Evolutionary conservation across 257 asterid genomes (phyloP).

Genomic region (Craterostigma plantagineum): DNA sequence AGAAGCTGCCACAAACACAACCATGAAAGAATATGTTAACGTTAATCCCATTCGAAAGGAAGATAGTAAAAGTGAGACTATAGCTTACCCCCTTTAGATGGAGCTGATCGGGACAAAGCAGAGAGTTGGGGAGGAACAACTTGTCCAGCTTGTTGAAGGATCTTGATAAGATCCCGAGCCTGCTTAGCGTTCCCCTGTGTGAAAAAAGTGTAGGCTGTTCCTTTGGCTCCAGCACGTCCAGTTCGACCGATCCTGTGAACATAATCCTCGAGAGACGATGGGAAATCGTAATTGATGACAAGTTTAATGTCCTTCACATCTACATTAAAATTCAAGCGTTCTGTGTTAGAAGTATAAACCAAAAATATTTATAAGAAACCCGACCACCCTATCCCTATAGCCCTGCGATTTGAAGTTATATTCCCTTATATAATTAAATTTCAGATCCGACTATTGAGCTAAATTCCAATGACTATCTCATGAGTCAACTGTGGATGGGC

Average conservation of each 20-base stretch:
- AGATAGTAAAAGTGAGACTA: too few species aligned
- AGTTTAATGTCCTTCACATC: conserved; percentile 96
- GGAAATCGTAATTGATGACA: conserved; percentile 81
- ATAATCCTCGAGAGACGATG: conserved; percentile 79
- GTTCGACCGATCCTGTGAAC: conserved; percentile 93
- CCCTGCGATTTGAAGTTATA: conserved; percentile 40
- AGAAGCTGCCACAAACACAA: too few species aligned
- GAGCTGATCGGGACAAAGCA: conserved; percentile 34
- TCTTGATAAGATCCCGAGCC: conserved; percentile 55
- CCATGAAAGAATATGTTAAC: too few species aligned
- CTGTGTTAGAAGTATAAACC: neutral
- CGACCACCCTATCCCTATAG: conserved; percentile 98
- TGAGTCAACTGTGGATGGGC: conserved; percentile 95
- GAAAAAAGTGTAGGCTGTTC: conserved; percentile 70
- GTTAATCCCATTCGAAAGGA: too few species aligned
- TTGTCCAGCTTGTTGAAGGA: conserved; percentile 75
- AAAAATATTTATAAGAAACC: conserved; percentile 13
- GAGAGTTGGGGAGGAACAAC: conserved; percentile 63
- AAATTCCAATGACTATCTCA: conserved; percentile 19
- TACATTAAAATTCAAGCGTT: conserved; percentile 15
- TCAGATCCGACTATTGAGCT: conserved; percentile 79
- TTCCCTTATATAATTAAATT: conserved; percentile 41
- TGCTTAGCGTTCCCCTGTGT: conserved; percentile 55
- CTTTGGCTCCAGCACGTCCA: conserved; percentile 90
- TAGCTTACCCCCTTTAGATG: conserved; percentile 39